Percentiles rank a stretch among this genome's conserved stretches.
phyloP scores from a whole-genome alignment of 129 eudicot genomes.

The Logfia minima region DNA sequence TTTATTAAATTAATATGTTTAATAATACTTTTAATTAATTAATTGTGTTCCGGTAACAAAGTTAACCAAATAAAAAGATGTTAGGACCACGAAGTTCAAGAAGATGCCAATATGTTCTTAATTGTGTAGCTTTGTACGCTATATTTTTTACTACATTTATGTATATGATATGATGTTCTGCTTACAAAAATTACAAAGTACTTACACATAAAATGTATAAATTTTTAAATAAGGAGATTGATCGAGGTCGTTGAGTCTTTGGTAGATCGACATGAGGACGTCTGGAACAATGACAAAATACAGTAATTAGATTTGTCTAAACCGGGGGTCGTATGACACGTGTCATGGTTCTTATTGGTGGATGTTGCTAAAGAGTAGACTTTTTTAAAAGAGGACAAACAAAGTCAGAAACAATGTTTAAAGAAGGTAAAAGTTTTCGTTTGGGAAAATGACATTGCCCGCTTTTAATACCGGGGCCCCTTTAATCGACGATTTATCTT shows the following conservation, averaged over 20 bases:
- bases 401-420: slow-evolving; percentile 7
- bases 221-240: not conserved
- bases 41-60: too few relatives aligned
- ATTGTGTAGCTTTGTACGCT: too few relatives aligned
- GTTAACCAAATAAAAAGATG: too few relatives aligned
- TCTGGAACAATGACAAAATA: slow-evolving; percentile 35
- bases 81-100: too few relatives aligned
- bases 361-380: slow-evolving; percentile 27
- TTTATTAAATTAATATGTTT: too few relatives aligned
- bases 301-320: slow-evolving; percentile 37
- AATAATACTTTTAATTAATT: too few relatives aligned
- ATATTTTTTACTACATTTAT: too few relatives aligned
- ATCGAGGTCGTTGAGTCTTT: not conserved
- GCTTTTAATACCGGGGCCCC: slow-evolving; percentile 34
- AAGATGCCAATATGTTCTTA: too few relatives aligned
- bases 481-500: slow-evolving; percentile 26
- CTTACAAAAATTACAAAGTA: too few relatives aligned
- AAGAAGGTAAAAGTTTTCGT: slow-evolving; percentile 22
- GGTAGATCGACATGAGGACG: slow-evolving; percentile 21
- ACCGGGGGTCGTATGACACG: slow-evolving; percentile 14
- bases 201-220: too few relatives aligned
- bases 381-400: slow-evolving; percentile 27
- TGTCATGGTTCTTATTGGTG: slow-evolving; percentile 22
- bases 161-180: too few relatives aligned
- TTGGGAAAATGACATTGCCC: slow-evolving; percentile 30